These are phyloP conservation scores for Phaeotremella skinneri DNA, from an alignment of 768 basidiomycete species.

Conservation along the genomic window DNA sequence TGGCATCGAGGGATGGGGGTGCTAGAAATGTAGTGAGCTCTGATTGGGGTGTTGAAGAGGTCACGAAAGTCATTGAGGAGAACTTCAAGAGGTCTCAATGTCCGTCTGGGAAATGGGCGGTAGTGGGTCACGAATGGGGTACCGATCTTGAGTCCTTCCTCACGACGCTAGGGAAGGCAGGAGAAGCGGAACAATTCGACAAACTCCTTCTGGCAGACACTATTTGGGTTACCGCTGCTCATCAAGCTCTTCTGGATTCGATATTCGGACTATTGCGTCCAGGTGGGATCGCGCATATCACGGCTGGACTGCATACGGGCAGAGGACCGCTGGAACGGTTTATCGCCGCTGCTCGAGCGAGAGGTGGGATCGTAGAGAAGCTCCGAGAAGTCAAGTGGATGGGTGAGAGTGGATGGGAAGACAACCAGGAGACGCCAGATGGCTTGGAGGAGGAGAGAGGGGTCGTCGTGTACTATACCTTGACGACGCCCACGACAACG, in stretches of 20 bases:
- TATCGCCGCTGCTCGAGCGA: slow-evolving; percentile 12
- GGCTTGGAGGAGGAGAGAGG: slow-evolving; percentile 40
- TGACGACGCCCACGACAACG: slow-evolving; percentile 6
- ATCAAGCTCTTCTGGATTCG: slow-evolving; percentile 38
- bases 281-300: slow-evolving; percentile 38
- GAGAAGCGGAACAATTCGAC: slow-evolving; percentile 30
- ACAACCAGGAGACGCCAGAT: slow-evolving; percentile 6
- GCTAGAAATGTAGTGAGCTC: slow-evolving; percentile 30
- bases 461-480: slow-evolving; percentile 36
- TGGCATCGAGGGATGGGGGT: slow-evolving; percentile 17
- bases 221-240: slow-evolving; percentile 45
- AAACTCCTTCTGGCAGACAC: slow-evolving; percentile 46
- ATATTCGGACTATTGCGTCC: slow-evolving; percentile 25
- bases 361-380: slow-evolving; percentile 20
- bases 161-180: neutral
- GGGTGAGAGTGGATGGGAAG: slow-evolving; percentile 30
- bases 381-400: slow-evolving; percentile 38
- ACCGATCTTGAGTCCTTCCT: slow-evolving; percentile 14
- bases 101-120: slow-evolving; percentile 23
- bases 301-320: slow-evolving; percentile 48
- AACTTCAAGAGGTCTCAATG: slow-evolving; percentile 22
- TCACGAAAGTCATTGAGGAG: slow-evolving; percentile 21
- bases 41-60: slow-evolving; percentile 42
- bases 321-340: slow-evolving; percentile 47
- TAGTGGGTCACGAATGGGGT: slow-evolving; percentile 46